phyloP scores from a whole-genome alignment of 805 yeast species.

The Sungouiozyma ichnusensis region DNA sequence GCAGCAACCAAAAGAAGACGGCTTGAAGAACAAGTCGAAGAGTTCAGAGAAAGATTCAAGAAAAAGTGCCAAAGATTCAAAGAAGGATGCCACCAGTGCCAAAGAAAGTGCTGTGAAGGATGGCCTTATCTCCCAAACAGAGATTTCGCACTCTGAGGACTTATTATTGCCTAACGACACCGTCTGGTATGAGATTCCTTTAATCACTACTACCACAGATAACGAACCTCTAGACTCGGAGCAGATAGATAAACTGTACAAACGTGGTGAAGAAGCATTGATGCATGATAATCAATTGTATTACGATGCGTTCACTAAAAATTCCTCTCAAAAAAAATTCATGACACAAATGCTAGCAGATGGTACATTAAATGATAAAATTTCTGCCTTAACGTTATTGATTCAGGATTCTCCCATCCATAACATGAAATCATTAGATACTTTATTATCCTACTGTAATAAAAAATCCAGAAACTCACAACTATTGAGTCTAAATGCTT shows the following conservation, averaged over 20 bases:
- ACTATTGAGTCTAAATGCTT: constrained; percentile 77
- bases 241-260: constrained; percentile 49
- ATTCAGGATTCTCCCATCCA: constrained; percentile 94
- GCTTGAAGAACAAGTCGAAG: too few relatives aligned
- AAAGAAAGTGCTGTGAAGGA: constrained; percentile 11
- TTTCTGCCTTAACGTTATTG: constrained; percentile 84
- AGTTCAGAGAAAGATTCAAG: too few relatives aligned
- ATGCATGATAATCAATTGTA: constrained; percentile 64
- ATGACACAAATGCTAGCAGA: constrained; percentile 76
- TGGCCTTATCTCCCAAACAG: constrained; percentile 25
- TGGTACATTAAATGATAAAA: constrained; percentile 93
- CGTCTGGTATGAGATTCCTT: constrained; percentile 67
- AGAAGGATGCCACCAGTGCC: too few relatives aligned
- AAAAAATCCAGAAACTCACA: constrained; percentile 93
- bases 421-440: constrained; percentile 73
- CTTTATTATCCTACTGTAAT: constrained; percentile 64
- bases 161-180: constrained; percentile 49
- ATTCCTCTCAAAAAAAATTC: constrained; percentile 76
- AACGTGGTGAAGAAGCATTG: constrained; percentile 55
- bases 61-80: too few relatives aligned
- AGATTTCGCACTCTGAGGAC: constrained; percentile 44
- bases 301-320: constrained; percentile 60
- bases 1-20: constrained; percentile 17
- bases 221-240: constrained; percentile 31
- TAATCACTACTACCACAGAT: constrained; percentile 18